Percentiles rank a stretch among this genome's conserved stretches.
These are phyloP conservation scores for Chaetomiaceae sp. DNA, from an alignment of 2,329 filamentous ascomycete genomes.

Conservation along the genomic window DNA sequence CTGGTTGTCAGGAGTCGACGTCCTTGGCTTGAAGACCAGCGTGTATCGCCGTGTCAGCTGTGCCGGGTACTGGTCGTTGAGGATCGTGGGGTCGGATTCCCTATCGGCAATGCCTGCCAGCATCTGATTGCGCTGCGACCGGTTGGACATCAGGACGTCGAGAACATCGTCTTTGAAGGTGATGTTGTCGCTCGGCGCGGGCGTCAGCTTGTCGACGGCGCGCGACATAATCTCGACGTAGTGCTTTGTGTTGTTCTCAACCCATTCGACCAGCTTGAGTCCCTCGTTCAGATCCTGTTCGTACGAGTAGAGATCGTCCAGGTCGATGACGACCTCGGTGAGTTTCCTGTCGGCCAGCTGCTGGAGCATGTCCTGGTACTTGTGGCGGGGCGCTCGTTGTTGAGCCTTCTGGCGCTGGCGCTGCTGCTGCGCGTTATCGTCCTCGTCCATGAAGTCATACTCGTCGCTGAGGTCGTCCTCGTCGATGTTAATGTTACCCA, in stretches of 20 bases:
- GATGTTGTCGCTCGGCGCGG: slow-evolving; percentile 67
- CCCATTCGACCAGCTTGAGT: slow-evolving; percentile 69
- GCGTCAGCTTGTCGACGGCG: slow-evolving; percentile 83
- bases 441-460: slow-evolving; percentile 87
- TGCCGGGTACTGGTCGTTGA: slow-evolving; percentile 78
- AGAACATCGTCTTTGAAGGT: slow-evolving; percentile 96
- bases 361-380: slow-evolving; percentile 85
- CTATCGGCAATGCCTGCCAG: slow-evolving; percentile 62
- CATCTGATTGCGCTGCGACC: slow-evolving; percentile 77
- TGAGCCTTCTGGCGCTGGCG: slow-evolving; percentile 45
- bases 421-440: slow-evolving; percentile 52
- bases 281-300: slow-evolving; percentile 65
- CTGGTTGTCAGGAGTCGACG: slow-evolving; percentile 59
- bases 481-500: slow-evolving; percentile 79
- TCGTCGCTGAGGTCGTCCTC: slow-evolving; percentile 84
- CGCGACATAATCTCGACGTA: slow-evolving; percentile 89
- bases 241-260: slow-evolving; percentile 87
- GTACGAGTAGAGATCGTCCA: slow-evolving; percentile 82
- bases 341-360: slow-evolving; percentile 74
- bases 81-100: slow-evolving; percentile 55
- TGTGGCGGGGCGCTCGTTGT: slow-evolving; percentile 59
- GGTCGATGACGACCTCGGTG: slow-evolving; percentile 74
- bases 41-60: slow-evolving; percentile 92
- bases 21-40: slow-evolving; percentile 88
- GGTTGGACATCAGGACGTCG: slow-evolving; percentile 91